These are phyloP conservation scores for Termitomyces sp. DNA, from an alignment of 1,284 basidiomycete genomes.

Conservation along the genomic window DNA sequence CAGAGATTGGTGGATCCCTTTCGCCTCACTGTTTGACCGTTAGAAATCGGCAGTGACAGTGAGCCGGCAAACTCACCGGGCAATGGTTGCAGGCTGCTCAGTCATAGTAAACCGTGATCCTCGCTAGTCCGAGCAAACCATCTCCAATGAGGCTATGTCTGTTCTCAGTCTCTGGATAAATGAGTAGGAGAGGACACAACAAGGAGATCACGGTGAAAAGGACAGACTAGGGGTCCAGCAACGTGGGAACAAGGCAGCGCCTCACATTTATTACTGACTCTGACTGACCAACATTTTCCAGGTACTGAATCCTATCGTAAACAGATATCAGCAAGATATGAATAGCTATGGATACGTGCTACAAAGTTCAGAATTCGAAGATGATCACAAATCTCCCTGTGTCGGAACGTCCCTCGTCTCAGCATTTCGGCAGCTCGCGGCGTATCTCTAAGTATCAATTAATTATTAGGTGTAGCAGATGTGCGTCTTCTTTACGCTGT, in stretches of 20 bases:
- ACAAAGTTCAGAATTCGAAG: neutral
- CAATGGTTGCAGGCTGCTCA: slow-evolving; percentile 36
- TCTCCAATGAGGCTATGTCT: slow-evolving; percentile 11
- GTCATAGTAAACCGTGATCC: slow-evolving; percentile 26
- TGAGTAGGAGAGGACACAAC: slow-evolving; percentile 2
- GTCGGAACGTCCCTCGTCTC: too few species aligned
- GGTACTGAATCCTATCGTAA: neutral
- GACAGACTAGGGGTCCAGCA: slow-evolving; percentile 14
- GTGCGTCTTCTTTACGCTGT: too few species aligned
- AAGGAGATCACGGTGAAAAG: slow-evolving; percentile 15
- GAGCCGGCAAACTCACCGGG: slow-evolving; percentile 30
- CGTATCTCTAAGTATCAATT: too few species aligned
- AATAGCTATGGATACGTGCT: neutral
- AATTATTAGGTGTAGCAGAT: too few species aligned
- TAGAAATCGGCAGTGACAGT: slow-evolving; percentile 14
- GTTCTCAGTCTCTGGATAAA: slow-evolving; percentile 5
- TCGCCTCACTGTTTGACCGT: slow-evolving; percentile 54
- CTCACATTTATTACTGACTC: neutral
- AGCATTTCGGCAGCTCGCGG: too few species aligned
- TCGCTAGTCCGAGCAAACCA: slow-evolving; percentile 18
- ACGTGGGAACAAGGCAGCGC: slow-evolving; percentile 18
- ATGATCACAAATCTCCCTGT: neutral
- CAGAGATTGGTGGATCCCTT: slow-evolving; percentile 58
- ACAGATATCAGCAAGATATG: neutral
- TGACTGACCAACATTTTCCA: neutral